Base-by-base conservation (phyloP, 2,329 filamentous ascomycete genomes). In the Dryadomyces sulphureus region DNA sequence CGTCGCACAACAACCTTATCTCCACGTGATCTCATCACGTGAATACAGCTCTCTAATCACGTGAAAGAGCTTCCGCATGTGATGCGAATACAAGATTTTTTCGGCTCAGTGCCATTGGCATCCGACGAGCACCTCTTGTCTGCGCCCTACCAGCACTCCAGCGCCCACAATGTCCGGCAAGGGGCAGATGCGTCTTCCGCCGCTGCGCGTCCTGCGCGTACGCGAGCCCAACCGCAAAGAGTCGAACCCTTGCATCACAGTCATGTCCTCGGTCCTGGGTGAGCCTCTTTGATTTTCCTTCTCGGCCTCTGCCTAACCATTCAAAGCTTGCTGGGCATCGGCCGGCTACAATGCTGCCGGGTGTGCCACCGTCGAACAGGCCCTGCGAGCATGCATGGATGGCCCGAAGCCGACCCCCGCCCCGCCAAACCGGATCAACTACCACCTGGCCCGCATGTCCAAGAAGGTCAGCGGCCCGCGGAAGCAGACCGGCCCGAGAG, bases 401-500 rank as follows among this genome's bases (percentile, higher is more conserved):
- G 75, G 75, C 47, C 79, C 81, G 51, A 77, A 58, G 70, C 69
- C 61, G 49, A 56, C 64, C 38, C 55, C 64, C 12, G 59, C 62
- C 44, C 57, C 61, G 27, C 75, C 77, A 60, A 86, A 81, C 68
- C 90, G 79, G 62, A 88, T 96, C 75, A 96, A 96, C 67, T 89
- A 89, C 70, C 89, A 95, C 62, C 69, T 96, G 38, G 75, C 76
- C 54, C 77, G 92, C 69, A 93, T 69, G 75, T 81, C 66, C 73
- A 81, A 57, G 73, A 79, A 53, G 68, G 79, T 74, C 76, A 89
- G 63, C n/a, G 65, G 56, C 7, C 50, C 55, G 65, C 73, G 71
- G 62, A 75, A 80, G 55, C 77, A 65, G 52, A 61, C 52, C 49
- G 48, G 49, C 8, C 34, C 34, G 17, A 11, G 16, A 36, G 34